phyloP scores from a whole-genome alignment of 2,329 filamentous ascomycete genomes.

The Exophiala mesophila region DNA sequence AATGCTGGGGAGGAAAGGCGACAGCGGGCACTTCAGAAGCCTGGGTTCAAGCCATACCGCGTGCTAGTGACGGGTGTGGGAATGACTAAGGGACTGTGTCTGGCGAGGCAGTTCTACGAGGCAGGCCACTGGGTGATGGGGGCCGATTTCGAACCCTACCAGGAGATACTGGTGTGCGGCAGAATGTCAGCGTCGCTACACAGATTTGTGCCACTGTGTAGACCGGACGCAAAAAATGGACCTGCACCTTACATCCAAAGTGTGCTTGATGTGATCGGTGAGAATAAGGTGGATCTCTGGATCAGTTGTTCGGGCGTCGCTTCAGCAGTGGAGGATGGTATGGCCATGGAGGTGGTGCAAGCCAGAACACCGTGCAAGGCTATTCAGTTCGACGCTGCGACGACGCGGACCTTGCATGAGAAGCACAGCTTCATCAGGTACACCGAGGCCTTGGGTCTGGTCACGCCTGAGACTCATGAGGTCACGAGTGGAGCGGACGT shows the following conservation, averaged over 20 bases:
- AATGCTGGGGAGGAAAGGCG: slow-evolving; percentile 26
- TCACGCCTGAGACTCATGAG: slow-evolving; percentile 48
- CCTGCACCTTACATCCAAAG: slow-evolving; percentile 51
- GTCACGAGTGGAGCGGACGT: slow-evolving; percentile 53
- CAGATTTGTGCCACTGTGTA: slow-evolving; percentile 50
- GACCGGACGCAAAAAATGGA: slow-evolving; percentile 29
- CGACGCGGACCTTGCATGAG: slow-evolving; percentile 57
- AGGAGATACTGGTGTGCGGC: slow-evolving; percentile 49
- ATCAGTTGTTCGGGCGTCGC: slow-evolving; percentile 67
- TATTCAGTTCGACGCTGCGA: slow-evolving; percentile 57
- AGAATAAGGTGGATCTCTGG: slow-evolving; percentile 65
- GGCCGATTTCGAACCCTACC: slow-evolving; percentile 55
- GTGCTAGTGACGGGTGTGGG: slow-evolving; percentile 68
- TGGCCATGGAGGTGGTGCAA: slow-evolving; percentile 59
- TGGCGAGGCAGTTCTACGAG: slow-evolving; percentile 62
- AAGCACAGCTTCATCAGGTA: slow-evolving; percentile 62
- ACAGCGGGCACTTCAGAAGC: slow-evolving; percentile 28
- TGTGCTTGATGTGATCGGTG: slow-evolving; percentile 55
- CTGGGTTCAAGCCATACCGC: slow-evolving; percentile 45
- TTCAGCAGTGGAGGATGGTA: slow-evolving; percentile 61
- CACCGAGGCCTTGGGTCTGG: slow-evolving; percentile 50
- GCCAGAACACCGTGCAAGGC: slow-evolving; percentile 54
- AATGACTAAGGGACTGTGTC: slow-evolving; percentile 64
- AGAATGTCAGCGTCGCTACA: slow-evolving; percentile 55
- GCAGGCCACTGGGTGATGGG: slow-evolving; percentile 67